These are phyloP conservation scores for Epichloe festucae DNA, from an alignment of 2,329 filamentous ascomycete species.

Conservation along the genomic window DNA sequence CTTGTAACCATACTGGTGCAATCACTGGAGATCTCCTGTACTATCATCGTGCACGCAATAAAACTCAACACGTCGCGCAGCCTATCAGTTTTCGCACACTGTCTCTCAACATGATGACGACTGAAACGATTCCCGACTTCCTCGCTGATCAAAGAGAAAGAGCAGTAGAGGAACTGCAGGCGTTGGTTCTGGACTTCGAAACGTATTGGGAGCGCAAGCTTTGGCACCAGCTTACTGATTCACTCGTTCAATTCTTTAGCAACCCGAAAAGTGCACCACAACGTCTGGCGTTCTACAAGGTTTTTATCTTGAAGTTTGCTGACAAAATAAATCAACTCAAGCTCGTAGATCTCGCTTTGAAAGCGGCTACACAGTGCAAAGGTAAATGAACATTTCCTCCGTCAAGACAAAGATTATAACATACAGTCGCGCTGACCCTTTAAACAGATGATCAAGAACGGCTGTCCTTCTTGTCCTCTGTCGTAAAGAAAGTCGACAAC, in stretches of 20 bases:
- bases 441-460: slow-evolving; percentile 69
- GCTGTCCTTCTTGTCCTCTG: slow-evolving; percentile 68
- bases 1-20: neutral
- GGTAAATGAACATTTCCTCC: slow-evolving; percentile 31
- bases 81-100: neutral
- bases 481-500: slow-evolving; percentile 81
- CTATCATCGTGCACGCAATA: neutral
- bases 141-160: slow-evolving; percentile 80
- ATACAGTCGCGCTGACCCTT: slow-evolving; percentile 1
- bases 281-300: slow-evolving; percentile 82
- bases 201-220: slow-evolving; percentile 97
- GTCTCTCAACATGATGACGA: slow-evolving; percentile 47
- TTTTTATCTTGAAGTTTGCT: slow-evolving; percentile 89
- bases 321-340: slow-evolving; percentile 99
- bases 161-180: slow-evolving; percentile 77
- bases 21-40: neutral
- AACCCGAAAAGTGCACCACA: slow-evolving; percentile 68
- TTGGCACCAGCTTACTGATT: slow-evolving; percentile 96
- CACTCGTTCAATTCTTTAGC: slow-evolving; percentile 78
- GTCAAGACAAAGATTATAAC: neutral
- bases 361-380: slow-evolving; percentile 73
- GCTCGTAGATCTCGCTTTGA: slow-evolving; percentile 80
- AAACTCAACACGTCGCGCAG: neutral
- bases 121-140: slow-evolving; percentile 82
- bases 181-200: slow-evolving; percentile 82